Conservation (phyloP, 2,329 filamentous ascomycete species). For the Phyllosticta ampelicida region DNA sequence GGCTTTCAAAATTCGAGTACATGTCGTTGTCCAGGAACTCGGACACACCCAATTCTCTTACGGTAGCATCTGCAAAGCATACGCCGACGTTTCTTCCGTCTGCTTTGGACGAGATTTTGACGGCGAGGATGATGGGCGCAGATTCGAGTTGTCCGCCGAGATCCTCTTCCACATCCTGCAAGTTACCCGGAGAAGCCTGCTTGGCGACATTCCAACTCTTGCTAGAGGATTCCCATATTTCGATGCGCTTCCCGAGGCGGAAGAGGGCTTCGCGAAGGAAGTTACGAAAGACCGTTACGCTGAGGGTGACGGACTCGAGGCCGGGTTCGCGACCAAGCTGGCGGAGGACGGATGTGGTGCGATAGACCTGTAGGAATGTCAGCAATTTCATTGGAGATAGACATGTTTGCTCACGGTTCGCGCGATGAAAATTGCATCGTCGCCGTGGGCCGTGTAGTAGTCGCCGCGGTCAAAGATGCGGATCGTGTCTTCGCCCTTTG, state of each 20-base stretch:
- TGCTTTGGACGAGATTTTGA: conserved; percentile 85
- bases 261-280: conserved; percentile 93
- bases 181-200: conserved; percentile 83
- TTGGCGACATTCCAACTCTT: conserved; percentile 89
- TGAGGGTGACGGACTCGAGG: conserved; percentile 89
- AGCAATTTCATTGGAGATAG: neutral
- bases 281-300: conserved; percentile 85
- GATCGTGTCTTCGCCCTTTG: conserved; percentile 61
- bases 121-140: conserved; percentile 86
- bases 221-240: conserved; percentile 72
- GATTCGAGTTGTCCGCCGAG: conserved; percentile 76
- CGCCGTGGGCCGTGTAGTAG: conserved; percentile 88
- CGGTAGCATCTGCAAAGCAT: conserved; percentile 94
- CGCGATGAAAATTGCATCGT: conserved; percentile 75
- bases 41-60: conserved; percentile 88
- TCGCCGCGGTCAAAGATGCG: conserved; percentile 90
- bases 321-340: conserved; percentile 79
- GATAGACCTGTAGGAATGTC: conserved; percentile 59
- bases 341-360: conserved; percentile 89
- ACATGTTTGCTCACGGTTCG: conserved; percentile 44
- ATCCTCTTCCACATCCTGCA: conserved; percentile 95
- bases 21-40: conserved; percentile 99
- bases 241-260: conserved; percentile 77
- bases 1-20: conserved; percentile 93
- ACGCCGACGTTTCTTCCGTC: conserved; percentile 85